phyloP scores from a whole-genome alignment of 2,329 filamentous ascomycete species.

The Fusarium sp. region DNA sequence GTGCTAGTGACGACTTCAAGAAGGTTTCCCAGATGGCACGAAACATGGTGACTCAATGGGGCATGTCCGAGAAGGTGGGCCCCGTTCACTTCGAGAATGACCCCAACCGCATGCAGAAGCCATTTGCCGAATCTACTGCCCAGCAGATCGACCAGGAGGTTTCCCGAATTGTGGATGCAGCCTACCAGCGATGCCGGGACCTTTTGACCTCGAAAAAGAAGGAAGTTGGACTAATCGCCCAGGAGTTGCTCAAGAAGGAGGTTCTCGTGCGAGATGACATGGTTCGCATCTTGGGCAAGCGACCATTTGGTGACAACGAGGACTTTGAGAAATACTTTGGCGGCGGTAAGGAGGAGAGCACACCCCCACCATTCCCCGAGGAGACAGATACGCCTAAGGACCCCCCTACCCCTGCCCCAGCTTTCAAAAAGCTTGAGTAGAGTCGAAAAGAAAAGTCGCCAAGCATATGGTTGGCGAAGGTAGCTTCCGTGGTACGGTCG shows the following conservation, averaged over 20 bases:
- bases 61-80: constrained; percentile 95
- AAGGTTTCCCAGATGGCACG: constrained; percentile 97
- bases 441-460: constrained; percentile 10
- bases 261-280: constrained; percentile 92
- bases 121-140: constrained; percentile 94
- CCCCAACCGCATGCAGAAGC: constrained; percentile 86
- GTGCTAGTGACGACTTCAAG: constrained; percentile 96
- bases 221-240: constrained; percentile 88
- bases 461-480: neutral
- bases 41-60: constrained; percentile 99
- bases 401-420: constrained; percentile 51
- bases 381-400: constrained; percentile 55
- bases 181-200: constrained; percentile 89
- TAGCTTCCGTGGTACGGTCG: neutral
- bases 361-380: constrained; percentile 66
- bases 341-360: constrained; percentile 64
- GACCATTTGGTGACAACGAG: constrained; percentile 83
- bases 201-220: constrained; percentile 86
- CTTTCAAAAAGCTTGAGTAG: constrained; percentile 48
- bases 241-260: constrained; percentile 93
- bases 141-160: constrained; percentile 93
- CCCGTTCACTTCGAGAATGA: constrained; percentile 91
- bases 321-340: constrained; percentile 97
- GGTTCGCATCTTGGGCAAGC: constrained; percentile 83
- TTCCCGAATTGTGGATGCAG: constrained; percentile 88